Evolutionary conservation across 768 basidiomycete genomes (phyloP), one percentile per base, ranked within the genome.

Genomic region (Boletus sp.): DNA sequence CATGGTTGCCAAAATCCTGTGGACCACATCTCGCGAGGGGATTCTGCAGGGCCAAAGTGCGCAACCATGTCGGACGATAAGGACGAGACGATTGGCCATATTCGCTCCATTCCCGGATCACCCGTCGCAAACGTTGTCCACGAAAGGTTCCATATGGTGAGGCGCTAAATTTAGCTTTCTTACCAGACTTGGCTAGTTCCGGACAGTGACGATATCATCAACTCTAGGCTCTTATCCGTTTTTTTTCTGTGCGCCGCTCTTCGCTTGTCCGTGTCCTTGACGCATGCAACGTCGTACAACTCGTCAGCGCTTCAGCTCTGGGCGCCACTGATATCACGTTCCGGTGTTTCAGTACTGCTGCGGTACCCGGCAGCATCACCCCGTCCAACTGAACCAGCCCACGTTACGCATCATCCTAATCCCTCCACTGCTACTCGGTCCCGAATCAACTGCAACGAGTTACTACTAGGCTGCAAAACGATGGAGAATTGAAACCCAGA

Each of bases 21-120:
- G 34, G 11, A 15, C 7, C 33, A 21, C 17, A 7, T 21, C 47
- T 48, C 11, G 25, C 35, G 23, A 33, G 46, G 14, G 23, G 33
- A 48, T 19, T 25, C 7, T 8, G 19, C 30, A 19, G 25, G 25
- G 23, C n/a, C 10, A 3, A 30, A 38, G 4, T n/a, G 2, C 19
- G n/a, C 32, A 39, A 15, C 30, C 45, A 27, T 19, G 17, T 17
- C 33, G 29, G 29, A 50, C 23, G 32, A 38, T 17, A 23, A 34
- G 4, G 21, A 14, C 19, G 14, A 30, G 25, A 37, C 40, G 3
- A 17, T 15, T 19, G 25, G 1, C 25, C 23, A 11, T n/a, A 11
- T 14, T 21, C 17, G 11, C 35, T 54, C 33, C 58, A 54, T 61
- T 54, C 50, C 32, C 43, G 23, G 43, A 54, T 44, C 35, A 37